Percentiles rank a stretch among this genome's conserved stretches.
Evolutionary conservation across 2,329 filamentous ascomycete genomes (phyloP).

Genomic region (Trichoderma cornu-damae): DNA sequence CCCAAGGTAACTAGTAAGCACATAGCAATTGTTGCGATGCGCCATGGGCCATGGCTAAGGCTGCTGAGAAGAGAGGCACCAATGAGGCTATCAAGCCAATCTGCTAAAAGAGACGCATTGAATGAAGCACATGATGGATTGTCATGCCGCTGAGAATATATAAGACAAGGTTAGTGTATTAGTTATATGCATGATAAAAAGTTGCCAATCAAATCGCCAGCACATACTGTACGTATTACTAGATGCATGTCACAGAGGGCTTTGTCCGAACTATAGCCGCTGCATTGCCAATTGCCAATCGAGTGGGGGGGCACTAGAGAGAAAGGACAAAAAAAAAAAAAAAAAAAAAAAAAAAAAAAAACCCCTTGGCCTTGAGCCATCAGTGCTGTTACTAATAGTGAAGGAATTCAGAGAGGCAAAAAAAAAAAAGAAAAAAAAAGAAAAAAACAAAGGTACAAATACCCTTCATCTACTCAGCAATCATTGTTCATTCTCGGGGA

Average conservation of each 20-base stretch:
- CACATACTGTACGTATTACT: too few species aligned
- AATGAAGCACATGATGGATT: too few species aligned
- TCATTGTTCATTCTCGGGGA: not conserved
- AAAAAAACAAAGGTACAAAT: not conserved
- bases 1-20: not conserved
- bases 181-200: too few species aligned
- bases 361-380: not conserved
- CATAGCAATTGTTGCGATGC: too few species aligned
- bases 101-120: not conserved
- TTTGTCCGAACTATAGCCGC: constrained; percentile 18
- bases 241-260: too few species aligned
- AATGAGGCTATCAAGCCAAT: not conserved
- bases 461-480: not conserved
- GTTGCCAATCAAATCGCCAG: not conserved
- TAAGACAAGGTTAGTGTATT: too few species aligned
- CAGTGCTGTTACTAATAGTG: not conserved
- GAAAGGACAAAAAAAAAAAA: not conserved
- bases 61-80: not conserved
- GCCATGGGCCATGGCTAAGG: not conserved
- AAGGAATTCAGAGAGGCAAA: not conserved
- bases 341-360: not conserved
- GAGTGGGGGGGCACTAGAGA: too few species aligned
- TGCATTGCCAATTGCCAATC: not conserved
- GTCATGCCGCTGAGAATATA: too few species aligned
- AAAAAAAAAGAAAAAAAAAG: not conserved